Percentiles rank a stretch among this genome's conserved stretches.
phyloP scores from a whole-genome alignment of 345 rosid species.

The Conringia planisiliqua region DNA sequence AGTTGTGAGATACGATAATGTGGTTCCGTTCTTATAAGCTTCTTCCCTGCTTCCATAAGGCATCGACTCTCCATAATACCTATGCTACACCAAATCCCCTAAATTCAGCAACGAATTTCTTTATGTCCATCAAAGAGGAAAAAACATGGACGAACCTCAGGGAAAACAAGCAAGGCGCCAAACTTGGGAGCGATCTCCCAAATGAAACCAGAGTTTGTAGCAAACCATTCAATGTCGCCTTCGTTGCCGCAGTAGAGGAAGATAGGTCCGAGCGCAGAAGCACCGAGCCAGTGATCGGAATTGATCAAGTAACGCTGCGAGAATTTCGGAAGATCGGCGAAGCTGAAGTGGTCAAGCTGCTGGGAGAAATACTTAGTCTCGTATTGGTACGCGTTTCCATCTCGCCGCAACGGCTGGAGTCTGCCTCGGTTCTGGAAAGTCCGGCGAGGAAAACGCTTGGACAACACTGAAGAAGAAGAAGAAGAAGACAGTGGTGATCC shows the following conservation, averaged over 20 bases:
- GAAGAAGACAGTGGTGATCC: constrained; percentile 26
- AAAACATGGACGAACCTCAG: constrained; percentile 46
- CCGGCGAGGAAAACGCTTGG: constrained; percentile 35
- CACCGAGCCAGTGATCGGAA: constrained; percentile 64
- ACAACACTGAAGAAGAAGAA: not conserved
- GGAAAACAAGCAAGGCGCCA: constrained; percentile 78
- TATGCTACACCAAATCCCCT: constrained; percentile 47
- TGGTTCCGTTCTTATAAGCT: constrained; percentile 68
- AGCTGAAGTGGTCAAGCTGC: constrained; percentile 79
- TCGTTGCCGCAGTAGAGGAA: constrained; percentile 88
- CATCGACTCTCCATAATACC: constrained; percentile 80
- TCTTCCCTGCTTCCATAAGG: constrained; percentile 64
- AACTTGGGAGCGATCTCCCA: constrained; percentile 83
- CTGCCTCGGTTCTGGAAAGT: constrained; percentile 20
- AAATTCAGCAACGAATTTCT: constrained; percentile 2
- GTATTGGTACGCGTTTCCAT: constrained; percentile 38
- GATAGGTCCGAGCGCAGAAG: constrained; percentile 58
- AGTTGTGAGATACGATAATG: constrained; percentile 65
- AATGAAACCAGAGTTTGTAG: constrained; percentile 64
- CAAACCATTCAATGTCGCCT: constrained; percentile 87
- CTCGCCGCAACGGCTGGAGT: not conserved
- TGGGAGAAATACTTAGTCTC: constrained; percentile 61
- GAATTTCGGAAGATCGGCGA: constrained; percentile 56
- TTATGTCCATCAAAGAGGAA: not conserved
- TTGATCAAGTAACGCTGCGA: constrained; percentile 64